Evolutionary conservation across 2,329 filamentous ascomycete species (phyloP), one percentile per base, ranked within the genome.

Genomic region (Aspergillus sojae): DNA sequence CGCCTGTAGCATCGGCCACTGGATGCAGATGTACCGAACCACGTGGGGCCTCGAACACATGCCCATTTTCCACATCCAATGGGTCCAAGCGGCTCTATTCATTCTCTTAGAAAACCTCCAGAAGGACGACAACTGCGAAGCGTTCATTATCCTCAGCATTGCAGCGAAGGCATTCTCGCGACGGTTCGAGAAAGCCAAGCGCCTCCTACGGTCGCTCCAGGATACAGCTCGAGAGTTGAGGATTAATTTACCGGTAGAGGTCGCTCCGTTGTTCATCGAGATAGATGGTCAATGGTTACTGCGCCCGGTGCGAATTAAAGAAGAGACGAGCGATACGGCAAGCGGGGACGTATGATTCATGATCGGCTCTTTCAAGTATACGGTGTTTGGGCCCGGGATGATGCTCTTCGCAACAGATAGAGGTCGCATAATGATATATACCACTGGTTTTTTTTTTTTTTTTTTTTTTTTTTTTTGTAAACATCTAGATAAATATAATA

Each of bases 31-130:
- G 30, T 68, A 74, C 58, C 71, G 72, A 21, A 61, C 69, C 14
- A 63, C 67, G 12, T 77, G 76, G 75, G 70, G 71, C 5, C 62
- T 71, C 19, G 73, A 77, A 50, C 72, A 71, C 56, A 75, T 77
- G 62, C 72, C 74, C 5, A 70, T 70, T 9, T 70, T 66, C 56
- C 71, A 72, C 53, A 68, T 74, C 39, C 71, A 76, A 34, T 76
- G 71, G 62, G 64, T 76, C 19, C 68, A 71, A 16, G 65, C 71
- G 1, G 72, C 74, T 1, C 64, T 75, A 21, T 73, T 76, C 57
- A 67, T 67, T 0, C 61, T 77, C 2, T 61, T 77, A 7, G 68
- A 71, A 5, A 57, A 64, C 9, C 62, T 76, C 3, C 68, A 70
- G 9, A 62, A 71, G 10, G 57, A 63, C 2, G 60, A 59, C 2